Evolutionary conservation across 164 flowering plant genomes (phyloP), one percentile per base, ranked within the genome.

Genomic region (Warburgia ugandensis): DNA sequence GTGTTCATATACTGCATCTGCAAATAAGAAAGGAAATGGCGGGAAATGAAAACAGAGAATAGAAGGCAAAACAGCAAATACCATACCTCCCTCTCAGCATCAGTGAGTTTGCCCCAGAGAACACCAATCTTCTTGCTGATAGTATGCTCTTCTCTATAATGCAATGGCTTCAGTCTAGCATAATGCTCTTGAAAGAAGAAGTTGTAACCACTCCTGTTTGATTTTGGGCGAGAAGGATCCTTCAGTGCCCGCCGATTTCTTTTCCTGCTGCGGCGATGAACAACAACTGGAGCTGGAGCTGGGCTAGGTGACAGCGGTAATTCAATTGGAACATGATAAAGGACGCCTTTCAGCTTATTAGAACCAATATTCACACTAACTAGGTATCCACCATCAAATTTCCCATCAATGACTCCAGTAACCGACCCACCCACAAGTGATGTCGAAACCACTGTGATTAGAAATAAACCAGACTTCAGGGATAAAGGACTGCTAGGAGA

Each of bases 301-400:
- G n/a, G n/a, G n/a, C 55, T 64, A 27, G 72, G 56, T 19, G n/a
- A 33, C 19, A 62, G 47, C 29, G 59, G 43, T 5, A 29, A 37
- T 29, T 33, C 58, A 5, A 28, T 21, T 27, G 96, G 83, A 51
- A 54, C 50, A 59, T 88, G 94, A 68, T 88, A 88, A 21, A 88
- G 52, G 55, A 88, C 80, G 29, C 97, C 97, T 66, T 67, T 77
- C 57, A 84, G 78, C 58, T 64, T 54, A 39, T 78, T 79, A 40
- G 79, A 61, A 23, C 85, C 94, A 58, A 71, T 32, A 44, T 62
- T 60, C 47, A 85, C 75, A 10, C 84, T 72, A 17, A 85, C 78
- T 4, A 89, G 31, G 68, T 89, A 89, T 13, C 97, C 97, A 54
- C 63, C 60, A 17, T 89, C 94, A 41, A 81, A 83, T 60, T 85